A percentile compares a stretch with the other conserved stretches of the same genome.
Evolutionary conservation across 345 rosid species (phyloP).

Genomic region (Ceriops decandra): DNA sequence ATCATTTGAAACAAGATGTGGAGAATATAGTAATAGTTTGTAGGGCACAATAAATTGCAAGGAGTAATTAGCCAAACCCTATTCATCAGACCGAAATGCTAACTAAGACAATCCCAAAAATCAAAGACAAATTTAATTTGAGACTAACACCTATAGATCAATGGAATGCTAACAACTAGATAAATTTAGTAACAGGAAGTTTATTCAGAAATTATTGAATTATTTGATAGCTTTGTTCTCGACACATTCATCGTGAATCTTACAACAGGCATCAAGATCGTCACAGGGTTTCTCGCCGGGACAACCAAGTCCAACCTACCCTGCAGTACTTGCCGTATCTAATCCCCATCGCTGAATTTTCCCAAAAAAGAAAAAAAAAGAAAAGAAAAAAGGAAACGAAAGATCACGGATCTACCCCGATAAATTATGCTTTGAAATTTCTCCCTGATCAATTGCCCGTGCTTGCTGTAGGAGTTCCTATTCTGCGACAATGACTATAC

Average conservation of each 20-base stretch:
- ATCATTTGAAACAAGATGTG: no score
- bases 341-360: conserved; percentile 50
- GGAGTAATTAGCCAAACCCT: no score
- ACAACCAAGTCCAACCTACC: conserved; percentile 79
- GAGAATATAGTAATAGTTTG: no score
- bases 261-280: conserved; percentile 81
- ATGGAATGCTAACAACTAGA: no score
- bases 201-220: not conserved
- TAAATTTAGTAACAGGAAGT: not conserved
- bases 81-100: no score
- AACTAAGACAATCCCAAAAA: no score
- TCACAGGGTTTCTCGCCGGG: conserved; percentile 88
- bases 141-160: not conserved
- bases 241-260: conserved; percentile 82
- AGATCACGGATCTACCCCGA: no score
- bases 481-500: not conserved
- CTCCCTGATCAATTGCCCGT: not conserved
- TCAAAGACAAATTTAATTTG: no score
- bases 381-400: no score
- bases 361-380: not conserved
- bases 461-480: not conserved
- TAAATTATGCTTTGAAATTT: not conserved
- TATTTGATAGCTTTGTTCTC: conserved; percentile 48
- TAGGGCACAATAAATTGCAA: no score
- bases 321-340: conserved; percentile 97